Conservation (phyloP, 495 filamentous ascomycete genomes). For the Podospora appendiculata region DNA sequence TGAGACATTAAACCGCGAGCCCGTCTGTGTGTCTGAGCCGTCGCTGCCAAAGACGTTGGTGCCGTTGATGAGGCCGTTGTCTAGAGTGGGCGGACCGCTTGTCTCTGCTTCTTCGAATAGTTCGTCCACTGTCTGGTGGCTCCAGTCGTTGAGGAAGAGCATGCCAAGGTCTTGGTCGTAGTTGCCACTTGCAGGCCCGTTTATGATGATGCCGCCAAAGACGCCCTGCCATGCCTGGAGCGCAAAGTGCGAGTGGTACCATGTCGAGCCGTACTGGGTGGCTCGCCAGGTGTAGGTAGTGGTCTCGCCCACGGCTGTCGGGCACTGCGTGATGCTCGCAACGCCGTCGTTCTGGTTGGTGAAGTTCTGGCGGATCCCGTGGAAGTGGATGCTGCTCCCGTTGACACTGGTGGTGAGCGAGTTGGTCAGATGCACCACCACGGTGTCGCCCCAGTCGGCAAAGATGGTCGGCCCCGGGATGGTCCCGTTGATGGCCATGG, state of each 20-base stretch:
- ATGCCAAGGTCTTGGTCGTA: conserved; percentile 32
- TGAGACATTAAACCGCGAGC: conserved; percentile 16
- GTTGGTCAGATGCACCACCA: conserved; percentile 44
- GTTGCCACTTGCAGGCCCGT: conserved; percentile 19
- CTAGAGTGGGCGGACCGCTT: conserved; percentile 18
- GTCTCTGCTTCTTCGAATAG: background rate
- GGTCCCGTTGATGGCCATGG: conserved; percentile 45
- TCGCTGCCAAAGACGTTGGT: conserved; percentile 23
- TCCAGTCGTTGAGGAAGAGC: conserved; percentile 22
- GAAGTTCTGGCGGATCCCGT: conserved; percentile 24
- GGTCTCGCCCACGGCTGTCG: conserved; percentile 33
- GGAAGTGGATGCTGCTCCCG: conserved; percentile 32
- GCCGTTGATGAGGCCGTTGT: conserved; percentile 27
- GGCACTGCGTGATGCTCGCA: conserved; percentile 37
- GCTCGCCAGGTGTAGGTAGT: conserved; percentile 46
- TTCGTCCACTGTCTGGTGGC: background rate
- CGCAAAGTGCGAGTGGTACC: conserved; percentile 48
- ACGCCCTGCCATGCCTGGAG: conserved; percentile 40
- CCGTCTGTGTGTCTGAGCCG: conserved; percentile 6
- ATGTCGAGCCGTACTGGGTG: conserved; percentile 45
- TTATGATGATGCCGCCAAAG: conserved; percentile 38
- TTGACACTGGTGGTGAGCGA: conserved; percentile 13
- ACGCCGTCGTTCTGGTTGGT: conserved; percentile 40
- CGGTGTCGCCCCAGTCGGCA: conserved; percentile 42
- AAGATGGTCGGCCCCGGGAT: conserved; percentile 48